Base-by-base conservation (phyloP, 1,284 basidiomycete genomes). In the Limonomyces culmigenus region DNA sequence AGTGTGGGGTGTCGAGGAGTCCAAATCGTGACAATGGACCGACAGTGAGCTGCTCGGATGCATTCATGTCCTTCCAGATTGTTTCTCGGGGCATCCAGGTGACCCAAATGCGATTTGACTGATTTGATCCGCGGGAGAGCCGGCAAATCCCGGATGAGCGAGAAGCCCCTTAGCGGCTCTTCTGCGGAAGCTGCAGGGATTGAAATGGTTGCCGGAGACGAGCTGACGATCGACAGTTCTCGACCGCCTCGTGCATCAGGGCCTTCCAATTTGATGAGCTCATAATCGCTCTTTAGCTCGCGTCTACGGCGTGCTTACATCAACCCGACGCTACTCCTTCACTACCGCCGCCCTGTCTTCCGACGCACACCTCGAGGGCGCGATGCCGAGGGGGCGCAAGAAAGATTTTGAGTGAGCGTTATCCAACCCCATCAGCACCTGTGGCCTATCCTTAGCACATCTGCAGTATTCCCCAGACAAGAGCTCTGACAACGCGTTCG, bases 341-440 rank as follows among this genome's bases (percentile, higher is more conserved):
- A n/a, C 23, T 27, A 8, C 23, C 23, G 8, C 23, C 23, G 8
- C 23, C 23, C 23, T n/a, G 8, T 27, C 23, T 27, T 16, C 30
- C 16, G 15, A 8, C 11, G 10, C 10, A 32, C 30, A 10, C 30
- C 8, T 16, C 19, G 34, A 35, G 19, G 10, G 4, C 21, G 5
- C 19, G 30, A 75, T 76, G 73, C 66, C 70, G 38, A 59, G 72
- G 51, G 72, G 72, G 32, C 64, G 73, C 44, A 67, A 71, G 53
- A 74, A 72, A 52, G 71, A 76, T 51, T 53, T 64, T 8, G n/a
- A 8, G 23, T 27, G 23, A 8, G 23, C 33, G 8, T 27, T 27
- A 8, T 27, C 23, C 23, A 8, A 27, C 23, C 23, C 8, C 8
- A n/a, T 8, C n/a, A 8, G n/a, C n/a, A 8, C 23, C 8, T n/a